Conservation (phyloP, 139 green algal species). For the Tetraselmis chui region DNA sequence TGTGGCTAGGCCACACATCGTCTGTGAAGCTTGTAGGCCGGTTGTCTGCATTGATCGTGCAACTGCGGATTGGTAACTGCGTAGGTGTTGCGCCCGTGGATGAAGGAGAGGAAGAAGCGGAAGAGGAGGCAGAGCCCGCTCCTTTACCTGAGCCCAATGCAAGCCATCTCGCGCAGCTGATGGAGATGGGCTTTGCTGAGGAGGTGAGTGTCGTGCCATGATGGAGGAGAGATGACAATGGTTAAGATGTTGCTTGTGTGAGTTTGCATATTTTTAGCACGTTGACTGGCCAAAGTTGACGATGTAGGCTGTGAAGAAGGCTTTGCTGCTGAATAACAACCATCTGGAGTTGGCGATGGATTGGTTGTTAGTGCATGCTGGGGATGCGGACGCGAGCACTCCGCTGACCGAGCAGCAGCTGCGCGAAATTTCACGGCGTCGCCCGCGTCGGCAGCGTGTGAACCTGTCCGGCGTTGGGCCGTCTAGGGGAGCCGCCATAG, state of each 20-base stretch:
- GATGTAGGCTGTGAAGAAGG: constrained; percentile 3
- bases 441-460: not conserved
- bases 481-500: not conserved
- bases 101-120: not conserved
- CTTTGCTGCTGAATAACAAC: constrained; percentile 9
- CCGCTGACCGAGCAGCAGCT: constrained; percentile 7
- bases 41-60: not conserved
- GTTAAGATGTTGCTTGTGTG: too few species aligned
- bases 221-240: too few species aligned
- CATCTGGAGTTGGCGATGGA: constrained; percentile 8
- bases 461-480: not conserved
- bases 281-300: too few species aligned
- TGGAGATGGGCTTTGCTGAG: constrained; percentile 11
- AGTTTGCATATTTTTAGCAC: too few species aligned
- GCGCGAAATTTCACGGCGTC: not conserved
- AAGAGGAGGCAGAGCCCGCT: not conserved
- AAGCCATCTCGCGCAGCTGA: not conserved
- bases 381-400: not conserved
- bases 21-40: not conserved
- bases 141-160: not conserved
- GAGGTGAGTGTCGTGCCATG: too few species aligned
- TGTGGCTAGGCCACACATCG: not conserved
- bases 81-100: not conserved
- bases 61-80: too few species aligned
- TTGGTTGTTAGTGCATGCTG: constrained; percentile 3